Percentiles rank a stretch among this genome's conserved stretches.
phyloP scores from a whole-genome alignment of 2,329 filamentous ascomycete species.

The Verticillium alfalfae region DNA sequence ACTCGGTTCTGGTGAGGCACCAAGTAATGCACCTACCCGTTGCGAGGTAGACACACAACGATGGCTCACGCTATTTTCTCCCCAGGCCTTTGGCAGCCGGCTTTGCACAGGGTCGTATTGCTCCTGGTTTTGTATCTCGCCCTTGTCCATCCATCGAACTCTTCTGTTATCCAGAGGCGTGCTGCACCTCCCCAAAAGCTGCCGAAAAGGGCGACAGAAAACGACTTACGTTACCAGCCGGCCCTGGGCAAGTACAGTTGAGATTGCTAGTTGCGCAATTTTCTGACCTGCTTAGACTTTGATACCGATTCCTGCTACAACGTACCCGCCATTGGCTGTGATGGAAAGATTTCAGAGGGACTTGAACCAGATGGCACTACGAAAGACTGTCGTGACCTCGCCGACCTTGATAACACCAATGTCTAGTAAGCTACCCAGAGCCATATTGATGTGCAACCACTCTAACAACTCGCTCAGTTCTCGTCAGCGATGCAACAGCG shows the following conservation, averaged over 20 bases:
- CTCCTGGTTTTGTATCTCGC: neutral
- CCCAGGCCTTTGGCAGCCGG: neutral
- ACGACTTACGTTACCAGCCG: neutral
- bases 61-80: neutral
- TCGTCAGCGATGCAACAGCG: conserved; percentile 25
- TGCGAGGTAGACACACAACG: neutral
- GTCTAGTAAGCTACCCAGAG: conserved; percentile 14
- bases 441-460: too few relatives aligned
- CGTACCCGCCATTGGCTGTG: conserved; percentile 26
- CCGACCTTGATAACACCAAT: conserved; percentile 23
- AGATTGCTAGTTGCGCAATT: neutral
- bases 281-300: conserved; percentile 16
- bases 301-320: conserved; percentile 32
- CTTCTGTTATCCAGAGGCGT: neutral
- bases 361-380: conserved; percentile 11
- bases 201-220: neutral
- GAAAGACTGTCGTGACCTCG: conserved; percentile 19
- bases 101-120: neutral
- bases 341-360: conserved; percentile 24
- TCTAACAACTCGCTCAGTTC: conserved; percentile 7
- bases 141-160: neutral
- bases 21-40: neutral
- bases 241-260: neutral
- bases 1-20: neutral
- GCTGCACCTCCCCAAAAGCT: neutral